Percentiles rank a stretch among this genome's conserved stretches.
phyloP scores from a whole-genome alignment of 176 grass and related monocot species.

The Zea mays region Zm-B73-REFERENCE-NAM-5.0 NC_050098.1:230996501-230997000 shows the following conservation, averaged over 20 bases:
- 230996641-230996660: constrained; percentile 74
- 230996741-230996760: constrained; percentile 44
- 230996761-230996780: constrained; percentile 33
- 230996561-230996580: constrained; percentile 50
- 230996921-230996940: constrained; percentile 7
- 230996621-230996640: not conserved
- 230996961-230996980: not conserved
- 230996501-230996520: constrained; percentile 42
- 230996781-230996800: constrained; percentile 5
- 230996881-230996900: not conserved
- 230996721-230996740: constrained; percentile 34
- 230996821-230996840: not conserved
- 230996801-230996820: constrained; percentile 9
- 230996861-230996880: constrained; percentile 21
- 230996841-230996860: not conserved
- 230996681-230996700: constrained; percentile 69
- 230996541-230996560: constrained; percentile 69
- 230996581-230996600: constrained; percentile 22
- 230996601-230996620: not conserved
- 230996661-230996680: constrained; percentile 49
- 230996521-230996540: constrained; percentile 58
- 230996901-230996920: not conserved
- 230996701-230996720: constrained; percentile 53
- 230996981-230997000: no score
- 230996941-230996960: not conserved